These are phyloP conservation scores for Amphirosellinia nigrospora DNA, from an alignment of 495 filamentous ascomycete genomes.

Conservation along the genomic window DNA sequence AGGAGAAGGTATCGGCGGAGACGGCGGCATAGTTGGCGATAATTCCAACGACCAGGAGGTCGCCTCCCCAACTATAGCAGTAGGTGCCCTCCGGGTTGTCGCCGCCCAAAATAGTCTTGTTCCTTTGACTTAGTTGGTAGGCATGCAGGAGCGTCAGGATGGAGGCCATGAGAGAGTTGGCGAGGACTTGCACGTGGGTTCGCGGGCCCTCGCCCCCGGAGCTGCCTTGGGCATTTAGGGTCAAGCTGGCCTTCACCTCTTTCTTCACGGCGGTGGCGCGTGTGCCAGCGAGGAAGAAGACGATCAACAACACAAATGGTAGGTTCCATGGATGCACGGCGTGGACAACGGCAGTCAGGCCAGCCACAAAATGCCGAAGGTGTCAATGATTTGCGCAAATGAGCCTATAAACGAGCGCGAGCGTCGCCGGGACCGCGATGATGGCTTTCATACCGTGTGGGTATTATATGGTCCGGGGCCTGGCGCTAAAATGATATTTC, in stretches of 20 bases:
- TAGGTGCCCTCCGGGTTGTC: slow-evolving; percentile 40
- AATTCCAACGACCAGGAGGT: slow-evolving; percentile 63
- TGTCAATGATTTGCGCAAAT: slow-evolving; percentile 76
- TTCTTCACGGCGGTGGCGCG: slow-evolving; percentile 87
- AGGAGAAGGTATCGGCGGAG: slow-evolving; percentile 92
- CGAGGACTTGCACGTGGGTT: slow-evolving; percentile 87
- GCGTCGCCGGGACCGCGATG: slow-evolving; percentile 69
- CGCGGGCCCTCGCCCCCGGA: slow-evolving; percentile 72
- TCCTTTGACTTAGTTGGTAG: slow-evolving; percentile 61
- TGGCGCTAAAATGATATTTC: not conserved
- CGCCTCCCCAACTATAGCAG: slow-evolving; percentile 58
- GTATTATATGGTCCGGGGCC: not conserved
- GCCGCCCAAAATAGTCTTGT: slow-evolving; percentile 35
- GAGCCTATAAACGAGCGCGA: slow-evolving; percentile 70
- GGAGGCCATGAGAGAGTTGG: slow-evolving; percentile 82
- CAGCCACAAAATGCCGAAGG: slow-evolving; percentile 71
- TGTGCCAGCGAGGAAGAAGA: slow-evolving; percentile 89
- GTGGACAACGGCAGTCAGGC: slow-evolving; percentile 76
- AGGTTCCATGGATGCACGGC: slow-evolving; percentile 88
- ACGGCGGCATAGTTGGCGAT: slow-evolving; percentile 87
- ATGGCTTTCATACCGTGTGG: slow-evolving; percentile 66
- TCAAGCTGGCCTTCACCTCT: slow-evolving; percentile 80
- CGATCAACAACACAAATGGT: slow-evolving; percentile 79
- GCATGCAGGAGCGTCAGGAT: slow-evolving; percentile 74
- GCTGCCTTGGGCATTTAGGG: slow-evolving; percentile 71